Conservation (phyloP, 1,139 yeast species). For the Geotrichum aggregatum region DNA sequence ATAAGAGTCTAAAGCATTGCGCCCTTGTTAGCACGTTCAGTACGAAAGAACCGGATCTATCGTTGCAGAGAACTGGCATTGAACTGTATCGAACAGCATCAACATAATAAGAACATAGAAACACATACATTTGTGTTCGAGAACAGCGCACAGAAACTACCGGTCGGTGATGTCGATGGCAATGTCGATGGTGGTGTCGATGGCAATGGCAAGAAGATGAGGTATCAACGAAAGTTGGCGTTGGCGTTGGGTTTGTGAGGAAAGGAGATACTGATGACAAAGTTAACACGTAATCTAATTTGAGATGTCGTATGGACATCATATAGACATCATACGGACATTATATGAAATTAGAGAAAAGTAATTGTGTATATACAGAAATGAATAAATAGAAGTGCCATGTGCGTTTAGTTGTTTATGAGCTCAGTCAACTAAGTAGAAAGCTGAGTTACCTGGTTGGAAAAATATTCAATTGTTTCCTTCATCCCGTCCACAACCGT, state of each 20-base stretch:
- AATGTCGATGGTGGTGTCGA: background rate
- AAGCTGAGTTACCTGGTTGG: constrained; percentile 21
- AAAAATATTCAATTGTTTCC: constrained; percentile 29
- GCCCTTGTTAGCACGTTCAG: too few relatives aligned
- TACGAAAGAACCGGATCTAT: too few relatives aligned
- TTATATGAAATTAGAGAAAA: background rate
- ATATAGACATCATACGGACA: too few relatives aligned
- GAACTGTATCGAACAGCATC: too few relatives aligned
- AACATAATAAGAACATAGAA: too few relatives aligned
- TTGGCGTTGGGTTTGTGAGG: background rate
- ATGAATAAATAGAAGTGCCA: background rate
- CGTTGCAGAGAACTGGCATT: too few relatives aligned
- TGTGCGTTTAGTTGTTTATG: too few relatives aligned
- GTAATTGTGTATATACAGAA: background rate
- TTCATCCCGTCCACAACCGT: constrained; percentile 26
- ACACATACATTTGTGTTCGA: background rate
- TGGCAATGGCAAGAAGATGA: background rate
- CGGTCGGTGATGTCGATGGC: background rate
- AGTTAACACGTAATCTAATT: too few relatives aligned
- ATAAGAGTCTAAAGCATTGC: background rate
- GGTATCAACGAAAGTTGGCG: too few relatives aligned
- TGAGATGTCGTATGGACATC: too few relatives aligned
- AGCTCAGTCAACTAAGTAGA: too few relatives aligned
- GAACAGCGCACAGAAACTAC: constrained; percentile 9
- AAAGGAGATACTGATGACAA: background rate